Base-by-base conservation (phyloP, 352 stramenopile species). In the Pythium utonaiense region DNA sequence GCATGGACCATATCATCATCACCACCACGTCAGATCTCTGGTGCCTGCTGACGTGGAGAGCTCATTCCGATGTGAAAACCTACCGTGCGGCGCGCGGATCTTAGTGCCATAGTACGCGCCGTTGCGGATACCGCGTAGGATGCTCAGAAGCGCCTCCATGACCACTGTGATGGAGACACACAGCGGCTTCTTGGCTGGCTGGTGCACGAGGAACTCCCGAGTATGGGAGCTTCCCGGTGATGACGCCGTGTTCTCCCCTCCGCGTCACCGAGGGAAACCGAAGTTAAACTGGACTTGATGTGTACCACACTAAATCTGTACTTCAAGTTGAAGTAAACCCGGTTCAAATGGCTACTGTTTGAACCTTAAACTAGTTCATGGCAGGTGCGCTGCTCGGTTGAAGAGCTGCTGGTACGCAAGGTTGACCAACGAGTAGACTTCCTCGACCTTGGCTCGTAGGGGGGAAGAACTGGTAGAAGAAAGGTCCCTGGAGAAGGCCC, bases 101-200 rank as follows among this genome's bases (percentile, higher is more conserved):
- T 95, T 95, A 58, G 86, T 94, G 64, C 88, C 88, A 64, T 96
- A 96, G 75, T 86, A 89, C 27, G 83, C 83, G 47, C 88, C 88
- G 83, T 96, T 95, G 58, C 88, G 82, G 47, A 94, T 58, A 52
- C 84, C 88, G 56, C 85, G 83, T 45, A 94, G 66, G 64, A 96
- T 77, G 53, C 75, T 80, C n/a, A 91, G 67, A 57, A 88, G 38
- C 21, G 62, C 67, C 17, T 91, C 73, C 66, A 88, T 85, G 62
- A 70, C 74, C 19, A 21, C 22, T 22, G 36, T 21, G 17, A 17
- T 17, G 36, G 22, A 17, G 16, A 22, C 12, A 21, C 28, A 33
- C 28, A 33, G 5, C 5, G 28, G 28, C 28, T 33, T 33, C 28
- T 33, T 33, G 5, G 28, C 28, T 33, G 5, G 28, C 28, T 5